Conservation (phyloP, 805 yeast species). For the Lipomyces mesembrius region DNA sequence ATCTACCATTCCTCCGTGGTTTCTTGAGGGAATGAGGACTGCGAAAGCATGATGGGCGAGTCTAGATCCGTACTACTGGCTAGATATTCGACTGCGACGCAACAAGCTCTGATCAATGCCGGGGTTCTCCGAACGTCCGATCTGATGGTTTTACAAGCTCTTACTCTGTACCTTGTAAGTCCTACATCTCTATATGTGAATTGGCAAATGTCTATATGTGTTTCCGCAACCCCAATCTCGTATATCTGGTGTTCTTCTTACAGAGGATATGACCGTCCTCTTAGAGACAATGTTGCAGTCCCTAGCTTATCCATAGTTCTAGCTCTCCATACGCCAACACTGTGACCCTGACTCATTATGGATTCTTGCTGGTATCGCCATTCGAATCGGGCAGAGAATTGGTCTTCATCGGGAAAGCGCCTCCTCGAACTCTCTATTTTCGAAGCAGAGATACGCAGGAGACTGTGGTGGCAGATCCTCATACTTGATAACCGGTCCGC, state of each 20-base stretch:
- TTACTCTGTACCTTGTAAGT: conserved; percentile 2
- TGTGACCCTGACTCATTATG: neutral
- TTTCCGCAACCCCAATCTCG: too few species aligned
- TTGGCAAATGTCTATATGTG: too few species aligned
- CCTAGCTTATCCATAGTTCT: too few species aligned
- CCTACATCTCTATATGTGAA: neutral
- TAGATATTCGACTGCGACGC: neutral
- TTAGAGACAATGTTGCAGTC: too few species aligned
- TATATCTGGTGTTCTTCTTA: too few species aligned
- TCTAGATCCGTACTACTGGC: neutral
- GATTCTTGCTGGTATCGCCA: neutral
- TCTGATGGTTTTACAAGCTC: neutral
- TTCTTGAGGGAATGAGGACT: neutral
- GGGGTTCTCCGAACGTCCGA: neutral
- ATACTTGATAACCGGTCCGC: neutral
- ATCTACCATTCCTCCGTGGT: neutral
- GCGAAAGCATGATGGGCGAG: neutral
- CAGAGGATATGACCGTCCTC: too few species aligned
- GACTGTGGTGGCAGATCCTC: neutral
- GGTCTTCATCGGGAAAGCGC: neutral
- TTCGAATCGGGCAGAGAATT: neutral
- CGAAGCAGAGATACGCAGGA: conserved; percentile 1
- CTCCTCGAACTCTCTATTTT: neutral
- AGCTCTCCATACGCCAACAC: too few species aligned
- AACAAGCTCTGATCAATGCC: neutral